Base-by-base conservation (phyloP, 1,139 yeast genomes). In the Scheffersomyces segobiensis region DNA sequence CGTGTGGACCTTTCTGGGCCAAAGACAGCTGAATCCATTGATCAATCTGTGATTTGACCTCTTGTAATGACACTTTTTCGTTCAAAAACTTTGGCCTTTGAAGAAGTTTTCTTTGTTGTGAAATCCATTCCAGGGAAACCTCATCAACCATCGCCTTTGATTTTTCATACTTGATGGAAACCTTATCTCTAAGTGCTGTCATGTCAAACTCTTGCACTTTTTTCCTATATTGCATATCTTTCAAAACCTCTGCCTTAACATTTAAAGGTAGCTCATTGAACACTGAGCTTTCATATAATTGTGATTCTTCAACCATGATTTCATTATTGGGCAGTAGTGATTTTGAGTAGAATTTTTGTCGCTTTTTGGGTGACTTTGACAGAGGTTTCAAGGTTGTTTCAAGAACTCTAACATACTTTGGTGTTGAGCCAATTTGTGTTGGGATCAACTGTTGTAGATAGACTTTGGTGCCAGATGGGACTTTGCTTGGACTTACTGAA, bases 1-100 rank as follows among this genome's bases (percentile, higher is more conserved):
- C 66, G 65, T 86, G 88, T 0, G 93, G 93, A 0, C 90, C 89
- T 42, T 73, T 74, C 42, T 72, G 76, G n/a, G 70, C 62, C 4
- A 79, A 58, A 0, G 87, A 78, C 53, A 72, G 71, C 4, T 61
- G 60, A 0, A 87, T 74, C 93, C 93, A 88, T 0, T 72, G 69
- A 3, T 70, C 66, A 3, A 87, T 56, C 57, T 79, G 67, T 1
- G 58, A 49, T 47, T 75, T 72, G 50, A 87, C 70, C 3, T 80
- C 79, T 12, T 67, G 65, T 19, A 74, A 73, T 1, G 76, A 65
- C 0, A 67, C 59, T 6, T 61, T 57, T 5, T 74, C 72, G 57
- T 78, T 80, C 62, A 83, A 78, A 57, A 73, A 73, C 7, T 66
- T 57, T 1, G 85, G 84, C 2, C 68, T 56, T 54, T 63, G 54